Evolutionary conservation across 495 filamentous ascomycete genomes (phyloP), one percentile per base, ranked within the genome.

Genomic region (Penicillium daleae): DNA sequence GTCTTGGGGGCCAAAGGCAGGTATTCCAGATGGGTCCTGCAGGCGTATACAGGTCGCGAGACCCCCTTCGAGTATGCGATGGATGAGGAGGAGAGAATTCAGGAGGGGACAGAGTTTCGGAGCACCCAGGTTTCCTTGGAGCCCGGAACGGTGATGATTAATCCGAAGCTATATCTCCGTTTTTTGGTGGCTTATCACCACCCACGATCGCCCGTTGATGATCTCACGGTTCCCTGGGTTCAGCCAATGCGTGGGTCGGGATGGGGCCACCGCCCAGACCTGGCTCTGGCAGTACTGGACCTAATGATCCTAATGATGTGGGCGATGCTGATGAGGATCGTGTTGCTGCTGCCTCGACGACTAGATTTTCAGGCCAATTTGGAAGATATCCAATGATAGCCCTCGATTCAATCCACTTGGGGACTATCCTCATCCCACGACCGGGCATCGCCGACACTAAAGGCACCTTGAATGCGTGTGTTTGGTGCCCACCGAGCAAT

Each of bases 91-190:
- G 49, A 50, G n/a, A 42, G 61, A 53, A 33, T 37, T 26, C 10
- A 50, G 5, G 6, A 29, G 15, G 24, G 17, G 46, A 40, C 19
- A 22, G 17, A 44, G 33, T 46, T 49, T 42, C n/a, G 29, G 35
- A 19, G 29, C 37, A 26, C 19, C 31, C 19, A 51, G n/a, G 44
- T 32, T 35, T 35, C 51, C 17, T 21, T 22, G 29, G n/a, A 32
- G 51, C 3, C 29, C 29, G 29, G 17, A 54, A 50, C 31, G 40
- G n/a, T 46, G 62, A 65, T 65, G 57, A 65, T 60, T 65, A 57
- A 65, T 65, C 62, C 51, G 31, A 37, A 37, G 50, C 57, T 65
- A 65, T 65, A 65, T 65, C 62, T 65, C 62, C 62, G 62, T 60
- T 60, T n/a, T 60, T 52, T 44, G 57, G 62, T n/a, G 31, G 32